Evolutionary conservation across 2,329 filamentous ascomycete genomes (phyloP).

Genomic region (Madurella mycetomatis): DNA sequence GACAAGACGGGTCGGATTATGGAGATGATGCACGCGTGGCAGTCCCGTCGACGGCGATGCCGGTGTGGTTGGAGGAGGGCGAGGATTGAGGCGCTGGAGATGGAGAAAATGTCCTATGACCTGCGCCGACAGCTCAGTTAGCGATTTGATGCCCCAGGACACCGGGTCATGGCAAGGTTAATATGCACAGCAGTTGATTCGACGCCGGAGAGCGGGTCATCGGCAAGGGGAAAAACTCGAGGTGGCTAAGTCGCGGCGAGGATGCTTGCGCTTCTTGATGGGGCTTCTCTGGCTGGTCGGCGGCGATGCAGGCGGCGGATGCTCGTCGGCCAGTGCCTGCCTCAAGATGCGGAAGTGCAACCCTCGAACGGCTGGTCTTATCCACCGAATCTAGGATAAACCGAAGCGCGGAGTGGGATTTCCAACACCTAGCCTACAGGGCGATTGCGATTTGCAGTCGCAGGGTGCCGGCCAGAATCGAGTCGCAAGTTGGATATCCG

Average conservation of each 20-base stretch:
- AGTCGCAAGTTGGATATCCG: not conserved
- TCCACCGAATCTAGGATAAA: not conserved
- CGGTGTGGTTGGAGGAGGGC: constrained; percentile 7
- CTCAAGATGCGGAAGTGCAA: constrained; percentile 4
- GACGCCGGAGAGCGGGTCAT: constrained; percentile 13
- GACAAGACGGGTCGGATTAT: constrained; percentile 5
- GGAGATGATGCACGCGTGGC: constrained; percentile 11
- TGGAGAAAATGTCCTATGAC: constrained; percentile 5
- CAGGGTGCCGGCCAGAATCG: not conserved
- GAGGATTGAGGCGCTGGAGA: constrained; percentile 5
- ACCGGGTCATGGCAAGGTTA: constrained; percentile 14
- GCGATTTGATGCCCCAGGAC: constrained; percentile 17
- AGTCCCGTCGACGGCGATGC: constrained; percentile 7
- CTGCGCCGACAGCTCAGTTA: constrained; percentile 16
- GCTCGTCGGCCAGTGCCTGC: constrained; percentile 1
- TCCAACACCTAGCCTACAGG: not conserved
- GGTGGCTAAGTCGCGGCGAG: constrained; percentile 15
- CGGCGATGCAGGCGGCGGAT: constrained; percentile 14
- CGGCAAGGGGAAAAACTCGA: constrained; percentile 5
- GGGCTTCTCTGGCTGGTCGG: constrained; percentile 4
- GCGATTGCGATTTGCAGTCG: constrained; percentile 4
- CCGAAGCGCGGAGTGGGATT: not conserved
- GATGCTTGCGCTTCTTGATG: constrained; percentile 18
- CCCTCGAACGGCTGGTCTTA: not conserved
- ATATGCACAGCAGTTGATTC: constrained; percentile 18